Percentiles rank a stretch among this genome's conserved stretches.
These are phyloP conservation scores for Papiliotrema laurentii DNA, from an alignment of 1,284 basidiomycete genomes.

Conservation along the genomic window DNA sequence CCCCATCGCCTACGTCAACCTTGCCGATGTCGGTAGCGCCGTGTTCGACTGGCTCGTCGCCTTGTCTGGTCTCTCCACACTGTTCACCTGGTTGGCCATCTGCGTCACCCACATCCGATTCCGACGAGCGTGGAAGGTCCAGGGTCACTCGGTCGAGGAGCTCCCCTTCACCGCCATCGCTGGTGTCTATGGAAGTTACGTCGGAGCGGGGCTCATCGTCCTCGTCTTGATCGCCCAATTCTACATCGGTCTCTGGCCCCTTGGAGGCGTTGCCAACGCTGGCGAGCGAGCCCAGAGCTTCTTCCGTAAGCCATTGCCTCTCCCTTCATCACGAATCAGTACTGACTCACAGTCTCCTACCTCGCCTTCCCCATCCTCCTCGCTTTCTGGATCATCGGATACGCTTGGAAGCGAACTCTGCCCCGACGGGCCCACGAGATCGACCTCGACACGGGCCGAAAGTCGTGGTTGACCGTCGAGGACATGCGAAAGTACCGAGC, in stretches of 20 bases:
- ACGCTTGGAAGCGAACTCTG: constrained; percentile 4
- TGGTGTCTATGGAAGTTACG: constrained; percentile 50
- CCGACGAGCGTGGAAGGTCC: constrained; percentile 51
- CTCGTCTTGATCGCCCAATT: constrained; percentile 43
- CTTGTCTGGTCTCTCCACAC: constrained; percentile 52
- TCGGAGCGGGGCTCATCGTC: constrained; percentile 44
- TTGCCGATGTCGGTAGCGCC: constrained; percentile 28
- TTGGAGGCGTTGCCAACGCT: constrained; percentile 1
- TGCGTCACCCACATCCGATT: constrained; percentile 48
- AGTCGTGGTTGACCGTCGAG: constrained; percentile 6
- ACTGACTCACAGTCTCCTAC: background rate
- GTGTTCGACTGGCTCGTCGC: constrained; percentile 52
- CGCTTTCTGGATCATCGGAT: constrained; percentile 3
- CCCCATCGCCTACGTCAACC: constrained; percentile 46
- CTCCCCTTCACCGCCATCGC: constrained; percentile 52
- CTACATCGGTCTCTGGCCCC: constrained; percentile 26
- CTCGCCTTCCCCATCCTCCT: constrained; percentile 1
- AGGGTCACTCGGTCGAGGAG: constrained; percentile 50
- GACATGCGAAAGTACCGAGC: background rate
- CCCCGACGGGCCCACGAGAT: constrained; percentile 7
- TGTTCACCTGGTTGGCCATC: constrained; percentile 51
- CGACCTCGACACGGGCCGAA: constrained; percentile 8
- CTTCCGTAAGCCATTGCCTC: constrained; percentile 2
- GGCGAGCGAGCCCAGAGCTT: constrained; percentile 1
- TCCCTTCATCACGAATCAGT: background rate